Evolutionary conservation across 2,329 filamentous ascomycete species (phyloP).

Genomic region (Diaporthe vexans): DNA sequence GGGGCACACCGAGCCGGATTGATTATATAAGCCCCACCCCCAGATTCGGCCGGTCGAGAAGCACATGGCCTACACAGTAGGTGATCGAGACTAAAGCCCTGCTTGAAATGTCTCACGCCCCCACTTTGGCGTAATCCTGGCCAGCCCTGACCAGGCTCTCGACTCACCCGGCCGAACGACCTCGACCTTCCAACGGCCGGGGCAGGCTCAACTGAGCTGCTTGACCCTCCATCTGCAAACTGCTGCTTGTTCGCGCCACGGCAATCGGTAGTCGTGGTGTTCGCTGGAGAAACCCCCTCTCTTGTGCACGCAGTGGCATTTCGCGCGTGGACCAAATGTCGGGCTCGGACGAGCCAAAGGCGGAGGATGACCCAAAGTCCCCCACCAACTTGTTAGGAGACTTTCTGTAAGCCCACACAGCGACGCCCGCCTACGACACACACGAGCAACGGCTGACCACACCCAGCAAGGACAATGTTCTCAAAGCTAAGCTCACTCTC

Average conservation of each 20-base stretch:
- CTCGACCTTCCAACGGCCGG: not conserved
- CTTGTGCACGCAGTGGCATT: not conserved
- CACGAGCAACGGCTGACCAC: not conserved
- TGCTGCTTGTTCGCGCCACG: not conserved
- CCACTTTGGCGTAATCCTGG: not conserved
- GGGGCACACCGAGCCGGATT: too few relatives aligned
- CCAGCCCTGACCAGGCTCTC: not conserved
- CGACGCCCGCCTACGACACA: not conserved
- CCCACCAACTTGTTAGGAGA: constrained; percentile 34
- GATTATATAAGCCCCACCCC: not conserved
- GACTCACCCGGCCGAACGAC: not conserved
- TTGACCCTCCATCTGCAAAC: not conserved
- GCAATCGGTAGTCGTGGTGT: not conserved
- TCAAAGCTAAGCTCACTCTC: constrained; percentile 57
- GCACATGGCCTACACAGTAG: not conserved
- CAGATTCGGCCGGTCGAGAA: not conserved
- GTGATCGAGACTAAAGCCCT: not conserved
- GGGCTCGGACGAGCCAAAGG: constrained; percentile 1
- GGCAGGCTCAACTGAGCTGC: not conserved
- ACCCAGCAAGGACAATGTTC: constrained; percentile 49
- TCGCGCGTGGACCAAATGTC: constrained; percentile 8
- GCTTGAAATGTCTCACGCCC: not conserved
- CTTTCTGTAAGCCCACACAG: constrained; percentile 34
- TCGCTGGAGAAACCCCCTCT: not conserved
- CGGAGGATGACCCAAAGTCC: constrained; percentile 34